These are phyloP conservation scores for Fusarium setosum DNA, from an alignment of 2,329 filamentous ascomycete genomes.

Conservation along the genomic window DNA sequence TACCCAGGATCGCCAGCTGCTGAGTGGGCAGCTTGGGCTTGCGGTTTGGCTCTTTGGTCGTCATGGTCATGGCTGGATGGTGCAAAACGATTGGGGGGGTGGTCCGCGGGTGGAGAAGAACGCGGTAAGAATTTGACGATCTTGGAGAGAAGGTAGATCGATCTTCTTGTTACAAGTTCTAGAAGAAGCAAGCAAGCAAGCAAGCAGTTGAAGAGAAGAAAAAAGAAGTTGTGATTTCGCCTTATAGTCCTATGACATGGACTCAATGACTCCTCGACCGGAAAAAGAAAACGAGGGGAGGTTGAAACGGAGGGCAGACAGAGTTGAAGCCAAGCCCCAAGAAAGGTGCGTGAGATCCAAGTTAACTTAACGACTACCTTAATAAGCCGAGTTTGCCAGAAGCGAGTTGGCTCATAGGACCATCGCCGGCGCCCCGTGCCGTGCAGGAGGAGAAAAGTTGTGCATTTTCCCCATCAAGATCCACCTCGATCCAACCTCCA, in stretches of 20 bases:
- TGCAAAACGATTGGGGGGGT: constrained; percentile 14
- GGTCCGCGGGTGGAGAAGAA: constrained; percentile 5
- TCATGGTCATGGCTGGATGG: constrained; percentile 32
- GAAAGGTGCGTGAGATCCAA: neutral
- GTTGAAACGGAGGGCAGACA: constrained; percentile 10
- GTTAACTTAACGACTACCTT: neutral
- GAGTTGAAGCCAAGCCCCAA: constrained; percentile 17
- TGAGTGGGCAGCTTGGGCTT: constrained; percentile 76
- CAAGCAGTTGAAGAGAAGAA: neutral
- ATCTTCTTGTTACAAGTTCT: neutral
- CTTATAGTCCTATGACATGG: too few species aligned
- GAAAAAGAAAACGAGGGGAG: constrained; percentile 3
- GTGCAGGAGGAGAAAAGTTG: constrained; percentile 26
- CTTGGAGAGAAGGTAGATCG: neutral
- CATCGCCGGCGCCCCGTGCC: neutral
- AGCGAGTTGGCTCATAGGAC: constrained; percentile 19
- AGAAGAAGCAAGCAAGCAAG: too few species aligned
- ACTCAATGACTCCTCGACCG: too few species aligned
- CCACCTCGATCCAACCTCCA: constrained; percentile 18
- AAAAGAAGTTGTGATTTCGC: neutral
- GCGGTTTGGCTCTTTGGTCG: constrained; percentile 28
- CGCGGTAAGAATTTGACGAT: constrained; percentile 12
- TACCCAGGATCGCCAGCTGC: constrained; percentile 84
- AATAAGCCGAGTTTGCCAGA: constrained; percentile 17
- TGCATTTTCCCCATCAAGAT: constrained; percentile 1